Conservation (phyloP, 495 filamentous ascomycete genomes). For the Penicillium arizonense region DNA sequence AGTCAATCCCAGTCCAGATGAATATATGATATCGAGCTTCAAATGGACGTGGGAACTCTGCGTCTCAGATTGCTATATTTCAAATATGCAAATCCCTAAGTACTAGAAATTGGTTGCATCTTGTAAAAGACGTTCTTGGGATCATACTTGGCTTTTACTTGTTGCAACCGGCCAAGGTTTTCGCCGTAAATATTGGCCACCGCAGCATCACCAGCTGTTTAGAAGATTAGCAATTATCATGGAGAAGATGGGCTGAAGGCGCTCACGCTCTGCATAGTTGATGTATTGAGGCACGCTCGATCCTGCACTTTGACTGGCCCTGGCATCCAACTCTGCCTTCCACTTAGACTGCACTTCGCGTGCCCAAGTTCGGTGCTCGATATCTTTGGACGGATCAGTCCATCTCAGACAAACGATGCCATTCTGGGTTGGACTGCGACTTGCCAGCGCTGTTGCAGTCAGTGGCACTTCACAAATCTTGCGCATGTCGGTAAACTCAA, state of each 20-base stretch:
- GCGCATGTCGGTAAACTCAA: slow-evolving; percentile 35
- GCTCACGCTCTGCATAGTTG: slow-evolving; percentile 46
- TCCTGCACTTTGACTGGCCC: background rate
- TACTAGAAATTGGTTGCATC: slow-evolving; percentile 29
- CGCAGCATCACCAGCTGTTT: slow-evolving; percentile 30
- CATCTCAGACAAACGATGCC: slow-evolving; percentile 35
- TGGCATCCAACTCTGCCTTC: slow-evolving; percentile 24
- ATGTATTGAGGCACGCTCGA: slow-evolving; percentile 38
- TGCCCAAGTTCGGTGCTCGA: slow-evolving; percentile 31
- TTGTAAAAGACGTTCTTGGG: slow-evolving; percentile 54
- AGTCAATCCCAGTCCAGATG: too few species aligned
- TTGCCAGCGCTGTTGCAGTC: slow-evolving; percentile 27
- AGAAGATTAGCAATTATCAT: slow-evolving; percentile 1
- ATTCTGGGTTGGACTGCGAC: slow-evolving; percentile 32
- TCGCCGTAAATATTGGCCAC: slow-evolving; percentile 41
- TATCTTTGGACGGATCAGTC: slow-evolving; percentile 27
- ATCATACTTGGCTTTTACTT: slow-evolving; percentile 53
- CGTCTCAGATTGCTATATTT: too few species aligned
- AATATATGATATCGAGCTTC: too few species aligned
- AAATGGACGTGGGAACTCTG: too few species aligned
- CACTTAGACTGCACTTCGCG: slow-evolving; percentile 27
- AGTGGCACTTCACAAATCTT: slow-evolving; percentile 29
- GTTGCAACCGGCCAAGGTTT: slow-evolving; percentile 43
- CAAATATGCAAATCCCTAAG: too few species aligned
- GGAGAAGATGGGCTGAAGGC: background rate